Conservation (phyloP, 2,329 filamentous ascomycete genomes). For the Pseudogymnoascus sp. region DNA sequence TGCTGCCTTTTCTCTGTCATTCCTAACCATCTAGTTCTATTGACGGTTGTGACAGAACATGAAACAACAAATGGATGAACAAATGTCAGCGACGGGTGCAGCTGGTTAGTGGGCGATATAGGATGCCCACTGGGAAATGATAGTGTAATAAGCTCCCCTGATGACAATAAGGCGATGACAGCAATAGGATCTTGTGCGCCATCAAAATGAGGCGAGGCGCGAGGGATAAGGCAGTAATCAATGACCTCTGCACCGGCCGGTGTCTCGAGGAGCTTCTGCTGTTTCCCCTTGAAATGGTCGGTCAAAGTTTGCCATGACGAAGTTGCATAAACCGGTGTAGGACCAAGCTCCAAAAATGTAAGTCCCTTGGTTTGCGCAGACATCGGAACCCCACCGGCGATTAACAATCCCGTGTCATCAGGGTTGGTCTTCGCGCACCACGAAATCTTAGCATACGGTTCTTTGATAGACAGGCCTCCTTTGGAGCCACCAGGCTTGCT, state of each 20-base stretch:
- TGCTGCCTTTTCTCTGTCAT: conserved; percentile 78
- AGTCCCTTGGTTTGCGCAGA: conserved; percentile 66
- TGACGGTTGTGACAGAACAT: conserved; percentile 63
- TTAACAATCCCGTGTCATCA: conserved; percentile 82
- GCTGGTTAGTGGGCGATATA: conserved; percentile 85
- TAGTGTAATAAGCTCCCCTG: conserved; percentile 81
- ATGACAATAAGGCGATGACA: conserved; percentile 69
- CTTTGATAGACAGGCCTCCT: conserved; percentile 52
- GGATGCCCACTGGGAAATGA: conserved; percentile 89
- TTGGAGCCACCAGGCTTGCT: conserved; percentile 36
- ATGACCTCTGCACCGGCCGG: conserved; percentile 70
- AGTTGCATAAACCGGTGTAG: conserved; percentile 84
- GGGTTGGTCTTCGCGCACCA: conserved; percentile 96
- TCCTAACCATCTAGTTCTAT: conserved; percentile 77
- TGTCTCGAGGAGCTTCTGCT: conserved; percentile 62
- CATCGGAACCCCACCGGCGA: conserved; percentile 71
- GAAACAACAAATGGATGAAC: conserved; percentile 83
- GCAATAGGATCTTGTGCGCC: conserved; percentile 89
- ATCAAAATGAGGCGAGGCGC: conserved; percentile 74
- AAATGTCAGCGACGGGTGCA: conserved; percentile 80
- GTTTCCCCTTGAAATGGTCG: conserved; percentile 72
- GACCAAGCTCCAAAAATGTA: conserved; percentile 82
- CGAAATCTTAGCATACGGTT: conserved; percentile 69
- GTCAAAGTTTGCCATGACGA: conserved; percentile 80
- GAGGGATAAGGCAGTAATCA: conserved; percentile 78